Base-by-base conservation (phyloP, 768 basidiomycete genomes). In the Boletus sp. region DNA sequence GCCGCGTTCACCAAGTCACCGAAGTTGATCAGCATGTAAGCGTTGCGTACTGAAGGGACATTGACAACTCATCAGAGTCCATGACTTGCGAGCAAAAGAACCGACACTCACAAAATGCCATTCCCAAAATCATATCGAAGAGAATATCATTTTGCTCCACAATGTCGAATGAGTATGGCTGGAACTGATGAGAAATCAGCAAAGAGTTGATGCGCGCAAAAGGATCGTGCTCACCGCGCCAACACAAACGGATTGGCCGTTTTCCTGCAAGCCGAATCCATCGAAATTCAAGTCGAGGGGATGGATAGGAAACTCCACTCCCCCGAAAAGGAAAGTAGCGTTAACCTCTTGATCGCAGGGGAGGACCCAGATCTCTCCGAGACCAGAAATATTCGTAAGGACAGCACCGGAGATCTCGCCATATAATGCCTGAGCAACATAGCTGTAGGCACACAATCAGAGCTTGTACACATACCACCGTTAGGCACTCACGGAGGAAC, bases 121-220 rank as follows among this genome's bases (percentile, higher is more conserved):
- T 89, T 54, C 89, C 89, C 45, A 90, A 75, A 45, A 90, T 80
- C 67, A 86, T 79, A 64, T 89, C 87, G 59, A 78, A 89, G 40
- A 55, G 14, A 29, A 61, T 52, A 1, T 56, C 37, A 8, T 44
- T 42, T 0, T 28, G 30, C 2, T 54, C 14, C 30, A 69, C 76
- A 30, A 79, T 75, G 48, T 79, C 75, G 47, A 78, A 82, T 8
- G 80, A 78, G 42, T 83, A 80, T 7, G 88, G 87, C 61, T 90
- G 89, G 74, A 89, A 90, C 87, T 89, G 20, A 56, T 20, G 28
- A 18, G 20, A 15, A 42, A 54, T 60, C 8, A 47, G 30, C 50
- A 45, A 49, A 3, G 37, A 40, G 20, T 14, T 32, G 10, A 9
- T 9, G 17, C 11, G 9, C 6, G 5, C 14, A 33, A 24, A 52